A percentile compares a stretch with the other conserved stretches of the same genome.
These are phyloP conservation scores for Eucalyptus regnans DNA, from an alignment of 345 rosid genomes.

Conservation along the genomic window DNA sequence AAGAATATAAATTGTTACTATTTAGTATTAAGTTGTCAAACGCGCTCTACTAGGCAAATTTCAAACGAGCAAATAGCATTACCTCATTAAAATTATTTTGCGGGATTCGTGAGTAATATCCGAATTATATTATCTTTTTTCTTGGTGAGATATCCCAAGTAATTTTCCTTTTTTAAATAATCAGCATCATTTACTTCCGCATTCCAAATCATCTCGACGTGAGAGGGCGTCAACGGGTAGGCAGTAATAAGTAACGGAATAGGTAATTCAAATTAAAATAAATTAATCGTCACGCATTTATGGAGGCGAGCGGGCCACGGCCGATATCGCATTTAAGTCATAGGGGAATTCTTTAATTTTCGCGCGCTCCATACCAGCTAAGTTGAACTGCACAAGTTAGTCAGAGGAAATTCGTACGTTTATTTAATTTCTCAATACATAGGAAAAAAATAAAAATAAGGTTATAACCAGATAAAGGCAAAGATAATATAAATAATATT, in stretches of 20 bases:
- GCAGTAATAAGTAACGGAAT: not conserved
- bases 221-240: not conserved
- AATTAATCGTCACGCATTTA: not conserved
- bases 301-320: not conserved
- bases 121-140: not conserved
- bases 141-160: not conserved
- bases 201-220: not conserved
- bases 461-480: not conserved
- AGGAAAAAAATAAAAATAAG: not conserved
- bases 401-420: not conserved
- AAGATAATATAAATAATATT: not conserved
- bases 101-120: not conserved
- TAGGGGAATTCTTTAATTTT: not conserved
- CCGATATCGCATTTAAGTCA: not conserved
- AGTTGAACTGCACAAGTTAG: not conserved
- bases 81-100: not conserved
- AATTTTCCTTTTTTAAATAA: not conserved
- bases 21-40: not conserved
- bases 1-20: too few relatives aligned
- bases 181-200: not conserved
- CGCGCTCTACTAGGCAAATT: rapidly evolving
- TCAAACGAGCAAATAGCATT: not conserved
- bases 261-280: not conserved
- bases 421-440: not conserved
- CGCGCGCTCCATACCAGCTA: not conserved